A percentile compares a stretch with the other conserved stretches of the same genome.
phyloP scores from a whole-genome alignment of 129 eudicot species.

The Lactuca sativa region DNA sequence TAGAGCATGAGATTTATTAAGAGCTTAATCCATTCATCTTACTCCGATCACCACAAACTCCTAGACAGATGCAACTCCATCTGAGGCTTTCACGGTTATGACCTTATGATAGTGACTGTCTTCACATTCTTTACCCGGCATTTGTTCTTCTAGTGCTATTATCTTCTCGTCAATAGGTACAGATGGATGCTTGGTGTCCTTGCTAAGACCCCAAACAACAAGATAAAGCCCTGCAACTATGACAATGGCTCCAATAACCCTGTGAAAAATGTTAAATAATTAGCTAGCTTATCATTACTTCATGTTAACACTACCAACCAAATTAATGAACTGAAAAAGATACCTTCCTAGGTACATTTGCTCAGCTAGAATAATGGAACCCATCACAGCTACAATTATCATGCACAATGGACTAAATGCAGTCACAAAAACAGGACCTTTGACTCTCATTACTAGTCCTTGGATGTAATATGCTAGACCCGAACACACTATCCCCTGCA shows the following conservation, averaged over 20 bases:
- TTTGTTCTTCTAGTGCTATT: slow-evolving; percentile 28
- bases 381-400: slow-evolving; percentile 68
- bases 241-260: slow-evolving; percentile 72
- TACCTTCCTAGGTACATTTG: slow-evolving; percentile 68
- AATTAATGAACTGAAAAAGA: background rate
- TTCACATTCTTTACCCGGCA: slow-evolving; percentile 13
- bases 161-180: slow-evolving; percentile 24
- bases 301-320: background rate
- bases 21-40: background rate
- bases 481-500: slow-evolving; percentile 70
- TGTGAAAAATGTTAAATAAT: slow-evolving; percentile 31
- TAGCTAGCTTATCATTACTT: background rate
- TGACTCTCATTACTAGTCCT: slow-evolving; percentile 63
- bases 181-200: slow-evolving; percentile 45
- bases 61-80: slow-evolving; percentile 13
- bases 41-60: slow-evolving; percentile 10
- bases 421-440: slow-evolving; percentile 76
- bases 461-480: slow-evolving; percentile 73
- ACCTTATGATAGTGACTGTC: slow-evolving; percentile 27
- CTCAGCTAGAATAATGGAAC: slow-evolving; percentile 62
- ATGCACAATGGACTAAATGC: slow-evolving; percentile 71
- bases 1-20: background rate
- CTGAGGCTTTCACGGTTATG: slow-evolving; percentile 30
- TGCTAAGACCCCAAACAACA: slow-evolving; percentile 88
- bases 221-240: slow-evolving; percentile 75